Evolutionary conservation across 2,329 filamentous ascomycete genomes (phyloP).

Genomic region (Chrysosporium queenslandicum): DNA sequence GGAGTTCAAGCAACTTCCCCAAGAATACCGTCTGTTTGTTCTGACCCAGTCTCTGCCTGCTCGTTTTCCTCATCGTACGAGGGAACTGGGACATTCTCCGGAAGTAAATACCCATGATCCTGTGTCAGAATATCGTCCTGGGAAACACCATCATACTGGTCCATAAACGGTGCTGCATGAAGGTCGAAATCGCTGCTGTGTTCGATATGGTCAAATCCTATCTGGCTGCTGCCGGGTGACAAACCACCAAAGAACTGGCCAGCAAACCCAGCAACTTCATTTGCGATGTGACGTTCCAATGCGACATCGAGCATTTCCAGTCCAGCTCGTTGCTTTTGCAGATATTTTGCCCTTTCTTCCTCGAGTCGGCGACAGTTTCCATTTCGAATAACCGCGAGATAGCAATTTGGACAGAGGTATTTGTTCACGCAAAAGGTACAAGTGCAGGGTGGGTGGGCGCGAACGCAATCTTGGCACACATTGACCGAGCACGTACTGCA

Average conservation of each 20-base stretch:
- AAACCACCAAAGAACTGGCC: constrained; percentile 33
- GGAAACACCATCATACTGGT: constrained; percentile 9
- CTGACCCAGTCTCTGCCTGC: constrained; percentile 16
- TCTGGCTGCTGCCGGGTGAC: constrained; percentile 2
- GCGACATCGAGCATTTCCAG: constrained; percentile 34
- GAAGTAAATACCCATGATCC: not conserved
- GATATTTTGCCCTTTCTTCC: constrained; percentile 30
- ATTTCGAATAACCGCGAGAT: constrained; percentile 31
- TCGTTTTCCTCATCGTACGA: constrained; percentile 13
- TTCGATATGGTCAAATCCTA: constrained; percentile 4
- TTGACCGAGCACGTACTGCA: constrained; percentile 39
- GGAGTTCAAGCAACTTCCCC: constrained; percentile 8
- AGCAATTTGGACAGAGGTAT: constrained; percentile 38
- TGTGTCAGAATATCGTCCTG: constrained; percentile 7
- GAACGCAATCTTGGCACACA: constrained; percentile 39
- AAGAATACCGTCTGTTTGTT: constrained; percentile 15
- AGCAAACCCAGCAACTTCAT: constrained; percentile 34
- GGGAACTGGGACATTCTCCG: not conserved
- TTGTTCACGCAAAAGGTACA: constrained; percentile 37
- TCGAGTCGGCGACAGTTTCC: constrained; percentile 32
- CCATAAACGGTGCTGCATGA: constrained; percentile 10
- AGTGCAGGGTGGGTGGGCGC: constrained; percentile 33
- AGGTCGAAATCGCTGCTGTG: constrained; percentile 5
- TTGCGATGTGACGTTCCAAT: constrained; percentile 34
- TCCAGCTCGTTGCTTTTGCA: constrained; percentile 32